These are phyloP conservation scores for Sporobolomyces phaffii DNA, from an alignment of 768 basidiomycete genomes.

Conservation along the genomic window DNA sequence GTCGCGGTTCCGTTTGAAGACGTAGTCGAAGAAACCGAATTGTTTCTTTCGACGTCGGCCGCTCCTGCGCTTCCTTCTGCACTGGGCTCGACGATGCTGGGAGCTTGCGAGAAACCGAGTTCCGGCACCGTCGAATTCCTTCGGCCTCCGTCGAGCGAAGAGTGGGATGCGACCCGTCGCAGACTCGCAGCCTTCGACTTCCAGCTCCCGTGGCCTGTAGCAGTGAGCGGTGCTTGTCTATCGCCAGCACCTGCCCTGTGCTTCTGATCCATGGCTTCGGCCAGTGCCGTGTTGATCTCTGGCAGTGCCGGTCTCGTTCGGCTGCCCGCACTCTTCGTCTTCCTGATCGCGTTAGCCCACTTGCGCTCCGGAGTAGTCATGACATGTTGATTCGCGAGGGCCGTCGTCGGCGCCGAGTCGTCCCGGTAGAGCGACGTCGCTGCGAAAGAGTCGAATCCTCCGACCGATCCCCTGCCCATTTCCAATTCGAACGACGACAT, in stretches of 20 bases:
- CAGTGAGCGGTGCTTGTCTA: neutral
- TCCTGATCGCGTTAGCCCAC: conserved; percentile 28
- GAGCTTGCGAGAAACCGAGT: too few species aligned
- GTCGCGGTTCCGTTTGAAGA: conserved; percentile 20
- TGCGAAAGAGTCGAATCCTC: conserved; percentile 1
- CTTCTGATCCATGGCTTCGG: conserved; percentile 4
- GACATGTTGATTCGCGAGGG: neutral
- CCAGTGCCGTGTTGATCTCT: conserved; percentile 30
- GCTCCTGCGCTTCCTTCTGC: neutral
- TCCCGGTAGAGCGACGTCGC: neutral
- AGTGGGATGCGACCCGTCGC: conserved; percentile 23
- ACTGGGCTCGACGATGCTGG: neutral
- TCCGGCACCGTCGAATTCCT: too few species aligned
- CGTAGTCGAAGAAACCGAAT: conserved; percentile 33
- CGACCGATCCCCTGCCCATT: neutral
- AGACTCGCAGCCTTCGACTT: neutral
- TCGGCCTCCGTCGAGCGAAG: conserved; percentile 7
- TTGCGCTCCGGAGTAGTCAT: conserved; percentile 9
- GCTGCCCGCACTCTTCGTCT: conserved; percentile 6
- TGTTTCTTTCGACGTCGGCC: conserved; percentile 34
- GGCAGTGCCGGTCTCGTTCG: conserved; percentile 11
- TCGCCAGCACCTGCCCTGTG: neutral
- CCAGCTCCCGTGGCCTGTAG: conserved; percentile 8
- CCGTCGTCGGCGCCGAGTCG: neutral
- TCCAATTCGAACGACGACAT: conserved; percentile 23